Base-by-base conservation (phyloP, 371 early-diverging fungal genomes). In the Syncephalis fuscata region DNA sequence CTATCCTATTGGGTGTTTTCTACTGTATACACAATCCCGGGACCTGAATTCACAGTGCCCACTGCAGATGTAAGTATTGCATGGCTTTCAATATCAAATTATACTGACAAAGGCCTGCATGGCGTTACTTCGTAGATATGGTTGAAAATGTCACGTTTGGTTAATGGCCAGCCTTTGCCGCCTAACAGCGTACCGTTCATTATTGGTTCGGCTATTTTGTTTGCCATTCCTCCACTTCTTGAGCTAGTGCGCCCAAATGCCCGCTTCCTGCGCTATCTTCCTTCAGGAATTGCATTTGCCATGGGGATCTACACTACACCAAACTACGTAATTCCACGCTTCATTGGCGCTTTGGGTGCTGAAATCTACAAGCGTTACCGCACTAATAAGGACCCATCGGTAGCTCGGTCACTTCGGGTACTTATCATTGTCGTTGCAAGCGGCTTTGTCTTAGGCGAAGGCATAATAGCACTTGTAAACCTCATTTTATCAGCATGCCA, bases 301-400 rank as follows among this genome's bases (percentile, higher is more conserved):
- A 79, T 85, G 32, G 86, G 86, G 17, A 85, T 85, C 59, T 85
- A 83, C 58, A 85, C 82, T 59, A 73, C 84, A 15, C 86, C 86
- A 15, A 78, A 74, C 50, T 85, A 82, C 47, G 82, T 82, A 1
- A 53, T 83, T 39, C 80, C 83, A 21, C 72, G 86, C 1, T 74
- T 80, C 1, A 64, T 79, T 15, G 86, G 86, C 19, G 83, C 81
- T 3, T 46, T 77, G 5, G 53, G 65, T 1, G 48, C 54, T 4
- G 51, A 51, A 24, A 25, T 14, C 27, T 40, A 19, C 15, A 5
- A 19, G 15, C 15, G 40, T 3, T 40, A 40, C 5, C 20, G 16
- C 15, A 40, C 5, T 40, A 3, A 15, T 16, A 40, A 16, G 40
- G 5, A 40, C 15, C 17, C 15, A 40, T 3, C 40, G 3, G 40